These are phyloP conservation scores for Lactarius sp. DNA, from an alignment of 768 basidiomycete genomes.

Conservation along the genomic window DNA sequence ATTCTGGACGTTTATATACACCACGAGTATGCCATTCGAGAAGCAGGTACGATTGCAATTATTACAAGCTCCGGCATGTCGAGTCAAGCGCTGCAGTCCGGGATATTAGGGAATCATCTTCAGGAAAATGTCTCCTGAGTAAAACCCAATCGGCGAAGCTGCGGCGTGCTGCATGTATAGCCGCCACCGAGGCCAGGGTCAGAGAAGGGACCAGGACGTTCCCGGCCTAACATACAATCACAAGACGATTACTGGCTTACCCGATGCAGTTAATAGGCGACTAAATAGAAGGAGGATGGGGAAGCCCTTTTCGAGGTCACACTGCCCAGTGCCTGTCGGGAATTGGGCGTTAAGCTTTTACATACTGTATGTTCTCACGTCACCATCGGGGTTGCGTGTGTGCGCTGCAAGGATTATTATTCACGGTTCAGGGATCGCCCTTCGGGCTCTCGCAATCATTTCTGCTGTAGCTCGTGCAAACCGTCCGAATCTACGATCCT, in stretches of 20 bases:
- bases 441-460: not conserved
- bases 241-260: constrained; percentile 19
- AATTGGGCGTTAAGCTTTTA: constrained; percentile 23
- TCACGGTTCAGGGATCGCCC: not conserved
- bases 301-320: constrained; percentile 19
- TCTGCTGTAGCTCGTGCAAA: not conserved
- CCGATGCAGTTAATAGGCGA: constrained; percentile 18
- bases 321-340: constrained; percentile 14
- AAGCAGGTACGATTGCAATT: constrained; percentile 16
- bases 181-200: constrained; percentile 15
- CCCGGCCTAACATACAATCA: constrained; percentile 16
- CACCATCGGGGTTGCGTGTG: constrained; percentile 12
- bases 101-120: constrained; percentile 21
- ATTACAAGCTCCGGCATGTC: constrained; percentile 21
- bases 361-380: constrained; percentile 18
- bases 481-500: not conserved
- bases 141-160: constrained; percentile 19
- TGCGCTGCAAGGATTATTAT: constrained; percentile 1
- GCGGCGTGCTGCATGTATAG: constrained; percentile 9
- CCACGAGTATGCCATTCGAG: constrained; percentile 4
- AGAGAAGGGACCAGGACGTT: constrained; percentile 6
- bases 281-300: constrained; percentile 16
- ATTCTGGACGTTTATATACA: constrained; percentile 14
- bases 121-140: constrained; percentile 10
- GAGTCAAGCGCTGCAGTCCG: constrained; percentile 19